phyloP scores from a whole-genome alignment of 2,329 filamentous ascomycete genomes.

The Boeremia exigua region DNA sequence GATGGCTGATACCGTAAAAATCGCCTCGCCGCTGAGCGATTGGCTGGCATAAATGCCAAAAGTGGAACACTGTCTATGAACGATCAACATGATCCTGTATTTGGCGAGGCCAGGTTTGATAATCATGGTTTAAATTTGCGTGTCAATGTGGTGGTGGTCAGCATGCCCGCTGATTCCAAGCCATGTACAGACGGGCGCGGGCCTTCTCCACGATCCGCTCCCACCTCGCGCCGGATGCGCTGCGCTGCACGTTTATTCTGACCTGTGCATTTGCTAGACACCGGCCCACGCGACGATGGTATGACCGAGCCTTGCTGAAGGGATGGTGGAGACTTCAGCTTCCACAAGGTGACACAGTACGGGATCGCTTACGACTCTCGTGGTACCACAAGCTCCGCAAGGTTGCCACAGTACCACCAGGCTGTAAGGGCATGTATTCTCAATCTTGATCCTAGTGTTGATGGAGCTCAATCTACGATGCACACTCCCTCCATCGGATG shows the following conservation, averaged over 20 bases:
- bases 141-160: slow-evolving; percentile 36
- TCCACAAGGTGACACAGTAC: slow-evolving; percentile 34
- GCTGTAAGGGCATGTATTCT: slow-evolving; percentile 19
- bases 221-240: slow-evolving; percentile 45
- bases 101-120: background rate
- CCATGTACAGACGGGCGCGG: slow-evolving; percentile 39
- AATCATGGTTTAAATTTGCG: slow-evolving; percentile 7
- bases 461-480: slow-evolving; percentile 25
- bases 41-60: background rate
- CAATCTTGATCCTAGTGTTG: background rate
- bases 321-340: slow-evolving; percentile 12
- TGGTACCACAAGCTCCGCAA: slow-evolving; percentile 26
- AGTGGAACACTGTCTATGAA: background rate
- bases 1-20: slow-evolving; percentile 27
- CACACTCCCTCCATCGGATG: slow-evolving; percentile 28
- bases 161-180: slow-evolving; percentile 32
- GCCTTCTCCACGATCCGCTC: slow-evolving; percentile 45
- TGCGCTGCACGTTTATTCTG: slow-evolving; percentile 52
- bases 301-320: slow-evolving; percentile 31
- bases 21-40: slow-evolving; percentile 12
- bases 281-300: slow-evolving; percentile 44
- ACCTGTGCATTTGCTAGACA: slow-evolving; percentile 45
- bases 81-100: background rate
- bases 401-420: slow-evolving; percentile 23
- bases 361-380: slow-evolving; percentile 37